Base-by-base conservation (phyloP, 2,329 filamentous ascomycete genomes). In the Aspergillus unguis region DNA sequence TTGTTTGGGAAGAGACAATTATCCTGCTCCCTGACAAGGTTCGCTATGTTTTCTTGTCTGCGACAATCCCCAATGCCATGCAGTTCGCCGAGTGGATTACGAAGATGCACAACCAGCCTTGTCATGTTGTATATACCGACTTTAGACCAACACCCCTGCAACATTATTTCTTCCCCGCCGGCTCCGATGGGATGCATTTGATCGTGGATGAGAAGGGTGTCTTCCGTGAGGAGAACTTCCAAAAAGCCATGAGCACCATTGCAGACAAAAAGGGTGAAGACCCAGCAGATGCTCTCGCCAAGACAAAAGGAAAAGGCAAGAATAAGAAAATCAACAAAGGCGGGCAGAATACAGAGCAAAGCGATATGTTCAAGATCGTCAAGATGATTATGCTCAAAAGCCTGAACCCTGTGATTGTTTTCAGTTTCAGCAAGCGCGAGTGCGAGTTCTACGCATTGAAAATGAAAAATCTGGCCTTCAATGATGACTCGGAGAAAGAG, bases 41-140 rank as follows among this genome's bases (percentile, higher is more conserved):
- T 61, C 88, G 91, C 75, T 99, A 97, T 67, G 95, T 99, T 51
- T 99, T 99, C 74, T 78, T 99, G 55, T 99, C 95, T 31, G 94
- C 94, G 58, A 99, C 95, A 2, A 99, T 99, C 58, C 94, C 94
- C 50, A 99, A 99, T 68, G 92, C 94, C 48, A 96, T 97, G 83
- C 94, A 99, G 72, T 99, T 99, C 65, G 94, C 94, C 62, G 92
- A 99, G 72, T 99, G 94, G 94, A 95, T 99, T 65, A 91, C 89
- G 63, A 97, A 97, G 76, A 97, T 92, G 53, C 95, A 99, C 71
- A 88, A 89, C 60, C 95, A 99, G 68, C 92, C 94, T 5, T 99
- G 94, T 62, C 95, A 99, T 79, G 95, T 99, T 58, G 94, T 99
- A 3, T 99, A 99, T 73, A 99, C 94, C 48, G 92, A 99, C 74